Evolutionary conservation across 441 rosid species (phyloP).

Genomic region (Lepidium campestre): DNA sequence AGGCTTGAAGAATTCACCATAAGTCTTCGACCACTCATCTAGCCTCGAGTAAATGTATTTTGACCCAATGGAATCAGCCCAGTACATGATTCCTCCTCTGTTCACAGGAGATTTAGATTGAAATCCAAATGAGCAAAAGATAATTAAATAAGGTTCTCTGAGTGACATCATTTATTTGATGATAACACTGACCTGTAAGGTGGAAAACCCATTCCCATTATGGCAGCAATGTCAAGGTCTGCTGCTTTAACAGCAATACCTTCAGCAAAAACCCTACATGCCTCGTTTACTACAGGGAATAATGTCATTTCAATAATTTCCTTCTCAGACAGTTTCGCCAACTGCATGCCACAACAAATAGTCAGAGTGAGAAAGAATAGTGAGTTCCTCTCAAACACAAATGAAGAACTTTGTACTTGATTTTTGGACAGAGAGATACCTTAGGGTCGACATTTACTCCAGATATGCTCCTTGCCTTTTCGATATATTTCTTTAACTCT

Average conservation of each 20-base stretch:
- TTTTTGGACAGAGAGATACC: constrained; percentile 34
- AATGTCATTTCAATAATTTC: constrained; percentile 89
- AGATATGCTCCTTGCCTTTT: constrained; percentile 76
- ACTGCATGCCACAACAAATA: constrained; percentile 36
- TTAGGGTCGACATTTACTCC: constrained; percentile 64
- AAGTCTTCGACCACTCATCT: constrained; percentile 75
- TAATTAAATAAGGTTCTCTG: not conserved
- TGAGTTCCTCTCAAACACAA: not conserved
- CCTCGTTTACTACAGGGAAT: constrained; percentile 96
- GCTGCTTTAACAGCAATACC: constrained; percentile 93
- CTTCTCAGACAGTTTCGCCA: constrained; percentile 60
- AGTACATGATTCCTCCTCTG: constrained; percentile 92
- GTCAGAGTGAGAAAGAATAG: not conserved
- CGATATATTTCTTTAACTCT: constrained; percentile 62
- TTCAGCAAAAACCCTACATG: constrained; percentile 87
- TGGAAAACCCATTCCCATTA: constrained; percentile 98
- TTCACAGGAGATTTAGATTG: constrained; percentile 12
- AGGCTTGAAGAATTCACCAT: constrained; percentile 91
- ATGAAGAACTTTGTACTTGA: not conserved
- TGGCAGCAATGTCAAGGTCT: constrained; percentile 81
- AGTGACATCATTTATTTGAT: not conserved
- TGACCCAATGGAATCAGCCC: constrained; percentile 91
- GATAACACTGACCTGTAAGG: constrained; percentile 60
- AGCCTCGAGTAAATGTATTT: constrained; percentile 70
- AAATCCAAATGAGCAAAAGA: constrained; percentile 16